Evolutionary conservation across 2,329 filamentous ascomycete genomes (phyloP), one percentile per base, ranked within the genome.

Genomic region (Alternaria burnsii): DNA sequence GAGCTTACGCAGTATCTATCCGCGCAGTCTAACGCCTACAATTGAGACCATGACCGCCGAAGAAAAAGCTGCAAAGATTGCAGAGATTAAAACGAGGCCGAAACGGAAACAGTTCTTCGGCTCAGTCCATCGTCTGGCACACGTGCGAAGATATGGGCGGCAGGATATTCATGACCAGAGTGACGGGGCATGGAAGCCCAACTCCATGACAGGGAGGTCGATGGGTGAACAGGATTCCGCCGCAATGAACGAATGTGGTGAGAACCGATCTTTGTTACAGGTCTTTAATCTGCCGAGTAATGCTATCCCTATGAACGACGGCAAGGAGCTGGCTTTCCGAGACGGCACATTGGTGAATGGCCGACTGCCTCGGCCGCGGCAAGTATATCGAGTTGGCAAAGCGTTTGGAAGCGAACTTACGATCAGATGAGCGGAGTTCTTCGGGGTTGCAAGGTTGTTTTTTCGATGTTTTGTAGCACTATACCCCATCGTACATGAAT

Each of bases 41-140:
- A 61, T 67, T 3, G 63, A 70, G 38, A 56, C 42, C 12, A 71
- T 73, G 71, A 70, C 64, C 0, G 26, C 62, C 30, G 55, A 51
- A n/a, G 66, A 73, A 10, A 74, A 61, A 20, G 51, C 59, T 18
- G 30, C 32, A 16, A 74, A 71, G 48, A 69, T 73, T 32, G 59
- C 53, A 32, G 65, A 72, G 41, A 76, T 75, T 55, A 66, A 63
- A 59, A 53, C 59, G 14, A 72, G 80, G 1, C 77, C 77, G 4
- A 74, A 71, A 1, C 71, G 78, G 34, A 82, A 82, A 59, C 63
- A 71, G 14, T 61, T 61, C 9, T 71, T 71, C 26, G 66, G 68
- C 11, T 62, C 64, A 30, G 38, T 58, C 9, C 16, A 68, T 54
- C 65, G 67, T 28, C 51, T 72, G 18, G 65, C 59, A 40, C 66